Evolutionary conservation across 208 protist genomes (phyloP).

Genomic region (Balamuthia mandrillaris): DNA sequence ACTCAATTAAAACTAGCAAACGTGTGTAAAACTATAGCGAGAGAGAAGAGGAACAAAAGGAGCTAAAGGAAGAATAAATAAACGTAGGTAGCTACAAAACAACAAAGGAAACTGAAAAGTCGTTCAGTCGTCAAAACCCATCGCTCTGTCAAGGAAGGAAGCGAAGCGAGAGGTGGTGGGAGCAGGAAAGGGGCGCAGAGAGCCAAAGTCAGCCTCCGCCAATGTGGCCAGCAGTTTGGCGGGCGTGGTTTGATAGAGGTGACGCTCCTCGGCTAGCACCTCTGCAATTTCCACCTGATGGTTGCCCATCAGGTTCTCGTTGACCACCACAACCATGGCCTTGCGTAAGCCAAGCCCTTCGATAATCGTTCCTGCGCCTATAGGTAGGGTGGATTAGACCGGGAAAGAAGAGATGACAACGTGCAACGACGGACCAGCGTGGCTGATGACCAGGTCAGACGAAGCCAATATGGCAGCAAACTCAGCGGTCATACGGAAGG

Average conservation of each 20-base stretch:
- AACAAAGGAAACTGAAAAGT: too few relatives aligned
- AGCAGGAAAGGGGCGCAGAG: neutral
- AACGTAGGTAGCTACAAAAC: too few relatives aligned
- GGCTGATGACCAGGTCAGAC: neutral
- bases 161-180: neutral
- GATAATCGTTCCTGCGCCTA: slow-evolving; percentile 6
- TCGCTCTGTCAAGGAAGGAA: neutral
- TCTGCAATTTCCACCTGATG: neutral
- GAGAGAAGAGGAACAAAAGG: too few relatives aligned
- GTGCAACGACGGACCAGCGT: neutral
- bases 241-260: neutral
- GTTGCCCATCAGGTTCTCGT: slow-evolving; percentile 35
- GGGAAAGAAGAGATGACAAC: neutral
- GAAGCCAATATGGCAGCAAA: neutral
- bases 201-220: neutral
- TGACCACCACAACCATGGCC: slow-evolving; percentile 4
- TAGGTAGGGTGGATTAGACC: neutral
- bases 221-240: neutral
- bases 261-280: neutral
- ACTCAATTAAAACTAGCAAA: too few relatives aligned
- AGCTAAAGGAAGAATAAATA: too few relatives aligned
- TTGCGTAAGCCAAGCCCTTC: neutral
- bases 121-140: too few relatives aligned
- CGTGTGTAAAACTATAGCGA: too few relatives aligned
- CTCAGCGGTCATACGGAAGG: neutral